A percentile compares a stretch with the other conserved stretches of the same genome.
Conservation (phyloP, 2,329 filamentous ascomycete species). For the Sarocladium brachiariae region DNA sequence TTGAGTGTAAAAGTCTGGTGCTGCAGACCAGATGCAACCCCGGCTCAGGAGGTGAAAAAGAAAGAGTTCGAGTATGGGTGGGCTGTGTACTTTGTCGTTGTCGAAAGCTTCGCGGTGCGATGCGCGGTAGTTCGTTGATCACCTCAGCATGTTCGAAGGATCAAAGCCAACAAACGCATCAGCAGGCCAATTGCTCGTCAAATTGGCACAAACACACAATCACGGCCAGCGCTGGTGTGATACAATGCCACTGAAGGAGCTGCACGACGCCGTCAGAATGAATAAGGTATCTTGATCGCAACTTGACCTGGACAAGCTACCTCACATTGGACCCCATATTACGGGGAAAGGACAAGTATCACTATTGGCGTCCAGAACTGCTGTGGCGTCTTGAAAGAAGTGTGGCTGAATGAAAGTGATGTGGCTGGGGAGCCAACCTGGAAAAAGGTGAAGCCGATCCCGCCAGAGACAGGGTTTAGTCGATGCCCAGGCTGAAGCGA, state of each 20-base stretch:
- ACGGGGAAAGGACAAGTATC: conserved; percentile 9
- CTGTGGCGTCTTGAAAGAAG: not conserved
- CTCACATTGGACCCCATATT: not conserved
- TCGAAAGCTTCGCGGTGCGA: not conserved
- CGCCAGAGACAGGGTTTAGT: not conserved
- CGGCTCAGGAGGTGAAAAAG: too few species aligned
- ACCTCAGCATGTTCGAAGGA: not conserved
- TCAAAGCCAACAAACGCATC: not conserved
- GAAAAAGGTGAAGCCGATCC: not conserved
- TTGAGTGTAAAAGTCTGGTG: not conserved
- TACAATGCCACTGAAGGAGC: not conserved
- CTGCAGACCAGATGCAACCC: too few species aligned
- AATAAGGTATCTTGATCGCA: not conserved
- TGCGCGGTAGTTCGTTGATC: not conserved
- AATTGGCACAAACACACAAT: not conserved
- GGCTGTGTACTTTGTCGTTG: not conserved
- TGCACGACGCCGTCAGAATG: not conserved
- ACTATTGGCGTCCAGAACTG: not conserved
- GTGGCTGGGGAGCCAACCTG: too few species aligned
- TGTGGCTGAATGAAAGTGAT: conserved; percentile 4
- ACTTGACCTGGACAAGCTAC: not conserved
- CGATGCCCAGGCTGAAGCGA: conserved; percentile 5
- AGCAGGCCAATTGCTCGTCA: not conserved
- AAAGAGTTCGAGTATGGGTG: too few species aligned
- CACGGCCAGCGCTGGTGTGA: not conserved